Percentiles rank a stretch among this genome's conserved stretches.
phyloP scores from a whole-genome alignment of 2,329 filamentous ascomycete genomes.

The Verticillium tricorpus region DNA sequence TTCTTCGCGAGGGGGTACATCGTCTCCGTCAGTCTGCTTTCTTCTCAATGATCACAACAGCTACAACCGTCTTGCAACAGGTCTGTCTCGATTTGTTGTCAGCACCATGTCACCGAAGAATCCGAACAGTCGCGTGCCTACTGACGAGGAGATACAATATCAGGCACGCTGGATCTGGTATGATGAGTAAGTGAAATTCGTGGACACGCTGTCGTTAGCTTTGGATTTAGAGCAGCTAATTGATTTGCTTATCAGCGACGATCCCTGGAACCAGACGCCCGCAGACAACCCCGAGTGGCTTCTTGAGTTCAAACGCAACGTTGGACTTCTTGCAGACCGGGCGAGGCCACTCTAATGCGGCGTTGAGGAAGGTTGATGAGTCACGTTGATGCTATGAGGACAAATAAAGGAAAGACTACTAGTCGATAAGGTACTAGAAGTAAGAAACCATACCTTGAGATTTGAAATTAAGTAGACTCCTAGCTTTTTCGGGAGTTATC shows the following conservation, averaged over 20 bases:
- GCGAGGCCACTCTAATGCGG: too few relatives aligned
- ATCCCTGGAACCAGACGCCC: slow-evolving; percentile 13
- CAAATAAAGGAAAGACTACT: too few relatives aligned
- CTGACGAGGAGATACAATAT: slow-evolving; percentile 27
- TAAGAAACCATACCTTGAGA: too few relatives aligned
- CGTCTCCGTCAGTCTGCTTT: not conserved
- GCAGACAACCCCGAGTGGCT: slow-evolving; percentile 10
- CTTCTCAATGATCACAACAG: slow-evolving; percentile 20
- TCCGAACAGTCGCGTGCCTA: slow-evolving; percentile 23
- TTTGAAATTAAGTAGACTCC: too few relatives aligned
- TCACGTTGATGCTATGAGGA: too few relatives aligned
- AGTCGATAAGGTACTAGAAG: too few relatives aligned
- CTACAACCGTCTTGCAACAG: slow-evolving; percentile 16
- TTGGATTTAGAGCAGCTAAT: too few relatives aligned
- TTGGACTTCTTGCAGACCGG: not conserved
- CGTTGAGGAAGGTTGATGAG: too few relatives aligned
- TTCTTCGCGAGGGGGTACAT: not conserved
- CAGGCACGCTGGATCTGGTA: slow-evolving; percentile 27
- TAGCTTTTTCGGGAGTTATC: too few relatives aligned
- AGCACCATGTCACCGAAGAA: slow-evolving; percentile 25
- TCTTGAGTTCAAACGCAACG: slow-evolving; percentile 5
- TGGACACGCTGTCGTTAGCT: not conserved
- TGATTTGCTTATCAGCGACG: slow-evolving; percentile 1
- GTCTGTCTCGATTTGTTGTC: slow-evolving; percentile 18
- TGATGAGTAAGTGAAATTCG: slow-evolving; percentile 17